Evolutionary conservation across 2,329 filamentous ascomycete genomes (phyloP).

Genomic region (Huntiella bhutanensis): DNA sequence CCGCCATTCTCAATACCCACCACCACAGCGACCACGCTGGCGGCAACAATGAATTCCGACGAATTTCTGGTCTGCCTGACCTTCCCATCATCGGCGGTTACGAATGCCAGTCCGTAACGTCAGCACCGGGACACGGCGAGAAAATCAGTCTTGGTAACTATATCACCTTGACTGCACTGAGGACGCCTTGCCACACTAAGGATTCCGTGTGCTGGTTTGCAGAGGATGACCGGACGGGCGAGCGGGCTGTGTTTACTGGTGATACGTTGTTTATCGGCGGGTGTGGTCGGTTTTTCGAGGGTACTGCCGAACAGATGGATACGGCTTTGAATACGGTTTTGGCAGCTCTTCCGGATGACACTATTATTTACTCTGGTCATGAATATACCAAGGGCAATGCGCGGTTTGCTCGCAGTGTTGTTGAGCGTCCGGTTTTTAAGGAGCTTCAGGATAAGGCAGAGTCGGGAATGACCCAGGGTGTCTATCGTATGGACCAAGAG

Average conservation of each 20-base stretch:
- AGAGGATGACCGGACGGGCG: constrained; percentile 45
- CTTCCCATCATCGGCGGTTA: constrained; percentile 74
- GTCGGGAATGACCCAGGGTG: constrained; percentile 79
- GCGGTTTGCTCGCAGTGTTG: constrained; percentile 63
- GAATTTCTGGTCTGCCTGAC: constrained; percentile 31
- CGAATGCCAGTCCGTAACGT: constrained; percentile 63
- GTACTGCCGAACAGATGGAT: constrained; percentile 77
- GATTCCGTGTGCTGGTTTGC: constrained; percentile 94
- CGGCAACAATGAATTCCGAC: constrained; percentile 48
- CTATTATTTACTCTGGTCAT: constrained; percentile 81
- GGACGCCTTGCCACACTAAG: constrained; percentile 95
- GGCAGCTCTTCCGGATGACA: constrained; percentile 67
- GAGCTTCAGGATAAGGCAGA: constrained; percentile 60
- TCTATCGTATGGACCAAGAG: constrained; percentile 93
- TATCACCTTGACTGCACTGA: constrained; percentile 50
- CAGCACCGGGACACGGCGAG: constrained; percentile 55
- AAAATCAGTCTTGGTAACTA: constrained; percentile 58
- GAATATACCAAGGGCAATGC: constrained; percentile 98
- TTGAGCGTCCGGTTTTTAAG: constrained; percentile 51
- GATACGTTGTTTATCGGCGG: constrained; percentile 92
- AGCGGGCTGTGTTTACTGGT: constrained; percentile 75
- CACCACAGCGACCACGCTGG: constrained; percentile 93
- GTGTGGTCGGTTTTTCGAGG: constrained; percentile 93
- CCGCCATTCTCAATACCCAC: constrained; percentile 86
- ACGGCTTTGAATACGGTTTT: constrained; percentile 76